A percentile compares a stretch with the other conserved stretches of the same genome.
phyloP scores from a whole-genome alignment of 345 rosid genomes.

The Citrus maxima region DNA sequence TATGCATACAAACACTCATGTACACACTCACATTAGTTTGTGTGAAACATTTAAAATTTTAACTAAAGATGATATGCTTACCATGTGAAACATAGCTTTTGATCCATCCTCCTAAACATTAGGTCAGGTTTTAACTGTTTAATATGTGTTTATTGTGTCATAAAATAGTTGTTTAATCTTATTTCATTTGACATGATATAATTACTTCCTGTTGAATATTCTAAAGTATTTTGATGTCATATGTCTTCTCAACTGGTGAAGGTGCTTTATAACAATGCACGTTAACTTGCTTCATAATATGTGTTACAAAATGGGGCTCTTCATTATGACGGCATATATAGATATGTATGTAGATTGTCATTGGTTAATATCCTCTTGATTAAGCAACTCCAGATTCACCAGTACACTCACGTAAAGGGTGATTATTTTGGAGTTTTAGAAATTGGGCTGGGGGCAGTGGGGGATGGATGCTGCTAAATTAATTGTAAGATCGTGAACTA shows the following conservation, averaged over 20 bases:
- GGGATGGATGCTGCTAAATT: background rate
- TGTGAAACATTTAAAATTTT: background rate
- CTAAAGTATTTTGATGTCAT: background rate
- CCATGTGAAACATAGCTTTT: background rate
- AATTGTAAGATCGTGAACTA: background rate
- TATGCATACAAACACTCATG: background rate
- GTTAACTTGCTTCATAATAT: background rate
- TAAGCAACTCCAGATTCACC: background rate
- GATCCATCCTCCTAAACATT: background rate
- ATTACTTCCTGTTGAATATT: background rate
- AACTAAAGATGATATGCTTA: background rate
- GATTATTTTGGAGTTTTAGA: background rate
- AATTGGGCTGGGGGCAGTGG: background rate
- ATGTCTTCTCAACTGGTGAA: background rate
- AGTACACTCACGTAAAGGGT: background rate
- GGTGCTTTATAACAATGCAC: background rate
- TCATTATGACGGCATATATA: no score
- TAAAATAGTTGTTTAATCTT: background rate
- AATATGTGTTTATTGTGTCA: background rate
- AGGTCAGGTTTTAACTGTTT: background rate
- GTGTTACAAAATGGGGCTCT: no score
- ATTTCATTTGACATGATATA: background rate
- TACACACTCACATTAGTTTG: background rate
- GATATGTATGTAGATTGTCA: background rate
- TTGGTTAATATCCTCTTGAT: background rate